These are phyloP conservation scores for Bimuria novae-zelandiae DNA, from an alignment of 2,329 filamentous ascomycete genomes.

Conservation along the genomic window DNA sequence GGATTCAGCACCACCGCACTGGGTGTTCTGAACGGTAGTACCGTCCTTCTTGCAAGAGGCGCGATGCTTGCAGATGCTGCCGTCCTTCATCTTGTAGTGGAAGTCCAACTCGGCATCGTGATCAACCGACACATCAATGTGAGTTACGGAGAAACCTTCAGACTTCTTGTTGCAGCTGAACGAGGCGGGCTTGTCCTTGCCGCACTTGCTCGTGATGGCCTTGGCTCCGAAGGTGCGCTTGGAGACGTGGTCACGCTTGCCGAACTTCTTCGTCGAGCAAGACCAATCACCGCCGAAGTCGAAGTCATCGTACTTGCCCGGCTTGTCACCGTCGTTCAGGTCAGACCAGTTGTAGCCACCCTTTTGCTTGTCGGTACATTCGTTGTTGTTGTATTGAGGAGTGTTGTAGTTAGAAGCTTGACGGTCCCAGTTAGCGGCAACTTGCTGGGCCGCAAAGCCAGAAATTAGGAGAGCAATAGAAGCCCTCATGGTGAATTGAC, in stretches of 20 bases:
- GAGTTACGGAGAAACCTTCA: conserved; percentile 72
- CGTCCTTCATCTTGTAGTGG: conserved; percentile 84
- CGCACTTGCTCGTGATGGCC: conserved; percentile 51
- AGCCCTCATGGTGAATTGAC: conserved; percentile 49
- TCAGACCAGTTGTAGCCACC: conserved; percentile 73
- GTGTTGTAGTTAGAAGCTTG: conserved; percentile 63
- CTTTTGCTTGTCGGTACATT: conserved; percentile 73
- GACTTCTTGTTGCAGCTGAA: conserved; percentile 68
- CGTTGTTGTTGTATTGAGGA: conserved; percentile 75
- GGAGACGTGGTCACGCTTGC: conserved; percentile 61
- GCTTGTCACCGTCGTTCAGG: conserved; percentile 55
- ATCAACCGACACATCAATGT: conserved; percentile 73
- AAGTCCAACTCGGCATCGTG: conserved; percentile 82
- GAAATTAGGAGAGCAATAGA: conserved; percentile 52
- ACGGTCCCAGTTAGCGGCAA: conserved; percentile 54
- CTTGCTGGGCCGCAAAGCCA: conserved; percentile 54
- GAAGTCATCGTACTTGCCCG: conserved; percentile 65
- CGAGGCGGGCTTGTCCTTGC: conserved; percentile 57
- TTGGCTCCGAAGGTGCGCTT: conserved; percentile 52
- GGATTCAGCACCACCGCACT: conserved; percentile 88
- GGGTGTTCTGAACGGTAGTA: conserved; percentile 75
- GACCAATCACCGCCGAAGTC: conserved; percentile 66
- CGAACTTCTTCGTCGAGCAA: conserved; percentile 65
- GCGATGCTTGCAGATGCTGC: conserved; percentile 79
- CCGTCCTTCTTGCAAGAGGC: conserved; percentile 69